A percentile compares a stretch with the other conserved stretches of the same genome.
These are phyloP conservation scores for Rutidosis leptorrhynchoides DNA, from an alignment of 129 eudicot genomes.

Conservation along the genomic window DNA sequence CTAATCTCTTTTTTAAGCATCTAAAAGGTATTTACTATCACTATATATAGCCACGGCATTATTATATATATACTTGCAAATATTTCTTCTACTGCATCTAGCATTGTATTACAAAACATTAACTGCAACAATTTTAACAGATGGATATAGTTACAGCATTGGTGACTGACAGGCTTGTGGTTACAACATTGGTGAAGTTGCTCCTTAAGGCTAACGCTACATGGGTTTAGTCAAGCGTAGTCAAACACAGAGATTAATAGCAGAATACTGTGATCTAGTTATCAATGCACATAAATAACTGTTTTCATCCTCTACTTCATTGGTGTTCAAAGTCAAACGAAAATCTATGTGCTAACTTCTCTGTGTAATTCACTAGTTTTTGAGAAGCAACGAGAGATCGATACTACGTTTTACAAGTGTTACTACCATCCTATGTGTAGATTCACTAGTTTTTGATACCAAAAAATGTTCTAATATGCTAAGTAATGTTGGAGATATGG, in stretches of 20 bases:
- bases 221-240: slow-evolving; percentile 45
- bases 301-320: slow-evolving; percentile 11
- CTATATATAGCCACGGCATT: slow-evolving; percentile 25
- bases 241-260: not conserved
- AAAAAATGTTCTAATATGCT: not conserved
- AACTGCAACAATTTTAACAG: slow-evolving; percentile 16
- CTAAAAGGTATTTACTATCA: slow-evolving; percentile 20
- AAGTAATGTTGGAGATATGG: no score
- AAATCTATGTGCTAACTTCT: slow-evolving; percentile 24
- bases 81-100: slow-evolving; percentile 3
- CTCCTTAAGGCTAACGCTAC: slow-evolving; percentile 75
- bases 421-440: not conserved
- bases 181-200: slow-evolving; percentile 55
- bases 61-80: slow-evolving; percentile 9
- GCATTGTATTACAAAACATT: not conserved
- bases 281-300: slow-evolving; percentile 8
- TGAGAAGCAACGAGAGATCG: slow-evolving; percentile 27
- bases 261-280: slow-evolving; percentile 19
- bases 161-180: slow-evolving; percentile 55
- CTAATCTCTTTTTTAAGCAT: slow-evolving; percentile 19
- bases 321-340: not conserved
- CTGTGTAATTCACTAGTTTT: slow-evolving; percentile 22
- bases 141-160: slow-evolving; percentile 43
- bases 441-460: not conserved
- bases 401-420: slow-evolving; percentile 15